Percentiles rank a stretch among this genome's conserved stretches.
These are phyloP conservation scores for Naganishia kalamii DNA, from an alignment of 768 basidiomycete species.

Conservation along the genomic window DNA sequence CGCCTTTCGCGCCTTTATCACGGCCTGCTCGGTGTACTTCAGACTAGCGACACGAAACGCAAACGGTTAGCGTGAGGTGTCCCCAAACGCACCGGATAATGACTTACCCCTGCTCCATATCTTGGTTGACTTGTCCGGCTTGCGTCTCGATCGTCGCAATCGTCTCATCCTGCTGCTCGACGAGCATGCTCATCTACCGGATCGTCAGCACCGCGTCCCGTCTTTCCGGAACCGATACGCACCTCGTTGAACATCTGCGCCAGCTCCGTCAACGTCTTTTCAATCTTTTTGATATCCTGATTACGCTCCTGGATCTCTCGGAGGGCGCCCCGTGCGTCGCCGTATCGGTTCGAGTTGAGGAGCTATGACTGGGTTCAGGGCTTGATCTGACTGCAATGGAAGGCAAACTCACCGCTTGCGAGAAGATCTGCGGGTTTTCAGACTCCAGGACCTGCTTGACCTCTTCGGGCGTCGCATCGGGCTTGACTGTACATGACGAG, in stretches of 20 bases:
- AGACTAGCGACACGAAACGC: slow-evolving; percentile 51
- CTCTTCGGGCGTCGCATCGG: slow-evolving; percentile 76
- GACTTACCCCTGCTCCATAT: slow-evolving; percentile 66
- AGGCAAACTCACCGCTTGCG: slow-evolving; percentile 48
- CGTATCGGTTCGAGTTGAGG: slow-evolving; percentile 70
- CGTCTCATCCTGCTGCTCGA: slow-evolving; percentile 72
- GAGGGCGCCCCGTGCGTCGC: slow-evolving; percentile 71
- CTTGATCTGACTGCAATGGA: not conserved
- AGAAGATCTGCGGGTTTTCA: slow-evolving; percentile 67
- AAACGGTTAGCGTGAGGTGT: slow-evolving; percentile 8
- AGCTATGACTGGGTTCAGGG: slow-evolving; percentile 50
- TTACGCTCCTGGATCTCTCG: slow-evolving; percentile 84
- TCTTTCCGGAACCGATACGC: no score
- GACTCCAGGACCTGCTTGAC: slow-evolving; percentile 66
- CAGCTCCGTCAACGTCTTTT: slow-evolving; percentile 78
- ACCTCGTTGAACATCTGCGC: slow-evolving; percentile 83
- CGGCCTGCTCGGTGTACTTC: slow-evolving; percentile 77
- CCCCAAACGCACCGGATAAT: not conserved
- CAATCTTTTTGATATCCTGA: slow-evolving; percentile 75
- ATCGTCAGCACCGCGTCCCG: not conserved
- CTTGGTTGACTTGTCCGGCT: slow-evolving; percentile 59
- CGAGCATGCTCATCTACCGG: slow-evolving; percentile 62
- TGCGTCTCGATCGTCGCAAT: slow-evolving; percentile 61
- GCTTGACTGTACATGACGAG: slow-evolving; percentile 52
- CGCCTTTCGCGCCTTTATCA: slow-evolving; percentile 75